These are phyloP conservation scores for Calonectria fujianensis DNA, from an alignment of 2,329 filamentous ascomycete species.

Conservation along the genomic window DNA sequence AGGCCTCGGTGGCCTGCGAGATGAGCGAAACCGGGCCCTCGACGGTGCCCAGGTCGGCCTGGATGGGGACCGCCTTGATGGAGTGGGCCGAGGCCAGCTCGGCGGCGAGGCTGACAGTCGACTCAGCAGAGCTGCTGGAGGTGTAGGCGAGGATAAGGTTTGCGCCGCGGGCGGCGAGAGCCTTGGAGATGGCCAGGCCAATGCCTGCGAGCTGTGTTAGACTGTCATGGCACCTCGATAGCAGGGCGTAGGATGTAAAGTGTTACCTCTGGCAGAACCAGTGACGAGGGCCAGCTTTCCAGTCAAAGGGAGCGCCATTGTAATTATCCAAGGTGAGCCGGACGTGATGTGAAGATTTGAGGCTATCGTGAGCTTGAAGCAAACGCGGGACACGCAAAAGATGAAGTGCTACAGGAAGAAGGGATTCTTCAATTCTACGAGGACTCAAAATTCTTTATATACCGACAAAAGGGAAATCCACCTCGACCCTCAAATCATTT, in stretches of 20 bases:
- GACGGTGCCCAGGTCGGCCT: constrained; percentile 69
- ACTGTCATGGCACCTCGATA: neutral
- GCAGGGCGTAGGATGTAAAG: neutral
- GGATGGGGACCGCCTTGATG: constrained; percentile 77
- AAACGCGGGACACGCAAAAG: neutral
- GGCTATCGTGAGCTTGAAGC: constrained; percentile 28
- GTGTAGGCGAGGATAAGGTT: constrained; percentile 55
- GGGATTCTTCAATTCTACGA: constrained; percentile 16
- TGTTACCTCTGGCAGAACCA: constrained; percentile 83
- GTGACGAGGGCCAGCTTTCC: constrained; percentile 88
- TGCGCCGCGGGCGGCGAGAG: constrained; percentile 54
- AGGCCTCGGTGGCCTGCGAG: constrained; percentile 50
- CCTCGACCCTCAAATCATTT: constrained; percentile 13
- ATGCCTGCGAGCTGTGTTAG: constrained; percentile 48
- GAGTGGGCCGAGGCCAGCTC: constrained; percentile 66
- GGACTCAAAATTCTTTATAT: constrained; percentile 14
- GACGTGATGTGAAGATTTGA: neutral
- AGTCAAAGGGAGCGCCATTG: constrained; percentile 71
- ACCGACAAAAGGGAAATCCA: constrained; percentile 17
- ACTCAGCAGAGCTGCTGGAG: constrained; percentile 43
- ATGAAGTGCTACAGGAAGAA: neutral
- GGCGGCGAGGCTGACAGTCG: constrained; percentile 47
- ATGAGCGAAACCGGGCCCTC: constrained; percentile 51
- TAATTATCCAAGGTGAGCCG: constrained; percentile 32
- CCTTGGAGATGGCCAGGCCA: constrained; percentile 51